phyloP scores from a whole-genome alignment of 208 protist species.

The Leishmania tropica region DNA sequence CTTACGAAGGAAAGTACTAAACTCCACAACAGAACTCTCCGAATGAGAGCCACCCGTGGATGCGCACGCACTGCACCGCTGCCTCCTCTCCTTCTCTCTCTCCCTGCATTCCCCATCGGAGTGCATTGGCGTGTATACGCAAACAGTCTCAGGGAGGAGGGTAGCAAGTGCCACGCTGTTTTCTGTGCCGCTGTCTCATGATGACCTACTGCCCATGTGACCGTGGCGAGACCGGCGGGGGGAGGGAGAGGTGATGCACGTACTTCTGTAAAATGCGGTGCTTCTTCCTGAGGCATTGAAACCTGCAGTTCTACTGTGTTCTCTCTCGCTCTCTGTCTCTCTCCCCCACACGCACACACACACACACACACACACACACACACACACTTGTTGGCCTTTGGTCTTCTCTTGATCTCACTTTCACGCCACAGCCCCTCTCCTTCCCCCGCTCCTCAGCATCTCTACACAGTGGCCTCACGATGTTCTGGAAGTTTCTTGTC shows the following conservation, averaged over 20 bases:
- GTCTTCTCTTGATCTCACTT: background rate
- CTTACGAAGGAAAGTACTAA: background rate
- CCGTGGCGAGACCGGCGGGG: background rate
- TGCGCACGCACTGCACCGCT: background rate
- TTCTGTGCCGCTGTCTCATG: background rate
- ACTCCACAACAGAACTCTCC: background rate
- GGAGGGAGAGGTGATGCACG: background rate
- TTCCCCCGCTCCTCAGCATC: background rate
- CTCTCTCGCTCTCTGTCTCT: background rate
- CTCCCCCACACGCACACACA: background rate
- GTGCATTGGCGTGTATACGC: background rate
- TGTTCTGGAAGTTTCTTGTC: conserved; percentile 62
- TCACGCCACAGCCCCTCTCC: background rate
- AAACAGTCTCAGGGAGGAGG: background rate
- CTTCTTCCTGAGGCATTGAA: background rate
- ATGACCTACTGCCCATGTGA: background rate
- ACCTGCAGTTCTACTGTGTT: background rate
- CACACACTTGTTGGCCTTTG: background rate
- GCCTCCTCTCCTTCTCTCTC: background rate
- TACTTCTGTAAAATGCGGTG: background rate
- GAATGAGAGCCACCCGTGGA: background rate
- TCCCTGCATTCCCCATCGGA: background rate
- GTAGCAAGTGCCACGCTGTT: background rate
- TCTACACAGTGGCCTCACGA: conserved; percentile 12
- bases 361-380: background rate